Evolutionary conservation across 2,329 filamentous ascomycete genomes (phyloP).

Genomic region (Colletotrichum magnum): DNA sequence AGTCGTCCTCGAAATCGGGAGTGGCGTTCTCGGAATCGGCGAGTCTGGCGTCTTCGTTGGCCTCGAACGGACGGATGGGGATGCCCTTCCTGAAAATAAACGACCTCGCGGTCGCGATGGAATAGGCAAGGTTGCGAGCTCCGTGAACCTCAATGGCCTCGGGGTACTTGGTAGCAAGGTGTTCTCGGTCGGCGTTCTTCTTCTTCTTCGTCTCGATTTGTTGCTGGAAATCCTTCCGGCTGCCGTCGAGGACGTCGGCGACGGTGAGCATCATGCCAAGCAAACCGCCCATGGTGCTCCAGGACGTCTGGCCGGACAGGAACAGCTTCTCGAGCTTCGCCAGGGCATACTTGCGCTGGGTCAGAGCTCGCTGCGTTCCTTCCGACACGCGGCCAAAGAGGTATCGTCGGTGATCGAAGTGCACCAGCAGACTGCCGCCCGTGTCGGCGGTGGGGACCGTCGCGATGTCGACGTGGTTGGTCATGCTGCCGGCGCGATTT

Average conservation of each 20-base stretch:
- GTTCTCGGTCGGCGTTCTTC: conserved; percentile 55
- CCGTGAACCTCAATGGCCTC: conserved; percentile 72
- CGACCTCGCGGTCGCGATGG: conserved; percentile 83
- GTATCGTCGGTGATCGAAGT: conserved; percentile 87
- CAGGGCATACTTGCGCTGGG: conserved; percentile 76
- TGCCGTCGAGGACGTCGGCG: conserved; percentile 74
- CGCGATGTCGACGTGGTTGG: conserved; percentile 80
- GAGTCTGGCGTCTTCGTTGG: conserved; percentile 61
- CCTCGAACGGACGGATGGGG: conserved; percentile 80
- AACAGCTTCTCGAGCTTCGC: conserved; percentile 83
- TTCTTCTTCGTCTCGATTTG: conserved; percentile 58
- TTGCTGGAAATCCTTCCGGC: conserved; percentile 56
- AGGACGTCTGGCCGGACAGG: conserved; percentile 82
- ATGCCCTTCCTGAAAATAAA: conserved; percentile 91
- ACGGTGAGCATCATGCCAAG: conserved; percentile 88
- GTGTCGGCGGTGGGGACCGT: conserved; percentile 91
- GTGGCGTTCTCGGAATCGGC: conserved; percentile 58
- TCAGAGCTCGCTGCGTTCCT: conserved; percentile 84
- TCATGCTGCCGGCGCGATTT: conserved; percentile 66
- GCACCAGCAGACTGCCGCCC: conserved; percentile 82
- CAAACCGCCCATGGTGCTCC: conserved; percentile 84
- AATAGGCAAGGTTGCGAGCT: conserved; percentile 83
- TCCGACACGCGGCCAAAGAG: conserved; percentile 87
- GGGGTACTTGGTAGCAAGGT: conserved; percentile 41
- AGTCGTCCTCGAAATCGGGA: conserved; percentile 82